Evolutionary conservation across 345 rosid species (phyloP).

Genomic region (Zanthoxylum bungeanum): DNA sequence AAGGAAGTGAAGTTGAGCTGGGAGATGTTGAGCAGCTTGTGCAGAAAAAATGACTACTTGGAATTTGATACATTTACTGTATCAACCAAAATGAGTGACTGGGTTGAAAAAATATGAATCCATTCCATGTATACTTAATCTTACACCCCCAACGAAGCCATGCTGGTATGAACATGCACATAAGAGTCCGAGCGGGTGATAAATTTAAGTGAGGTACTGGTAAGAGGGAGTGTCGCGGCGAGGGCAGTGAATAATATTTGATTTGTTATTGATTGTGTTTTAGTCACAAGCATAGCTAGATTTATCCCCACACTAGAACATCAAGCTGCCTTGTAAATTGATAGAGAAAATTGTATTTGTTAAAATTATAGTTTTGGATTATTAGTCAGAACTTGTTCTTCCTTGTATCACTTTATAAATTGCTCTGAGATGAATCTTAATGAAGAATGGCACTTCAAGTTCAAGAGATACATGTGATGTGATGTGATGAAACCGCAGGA

Average conservation of each 20-base stretch:
- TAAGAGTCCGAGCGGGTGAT: neutral
- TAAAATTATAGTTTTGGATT: neutral
- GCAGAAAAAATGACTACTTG: slow-evolving; percentile 30
- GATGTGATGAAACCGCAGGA: neutral
- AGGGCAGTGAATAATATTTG: neutral
- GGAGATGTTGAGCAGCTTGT: slow-evolving; percentile 79
- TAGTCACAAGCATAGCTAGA: neutral
- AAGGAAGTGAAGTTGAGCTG: slow-evolving; percentile 53
- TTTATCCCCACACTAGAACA: neutral
- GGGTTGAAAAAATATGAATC: neutral
- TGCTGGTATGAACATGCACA: neutral
- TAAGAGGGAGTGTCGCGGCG: neutral
- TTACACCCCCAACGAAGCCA: neutral
- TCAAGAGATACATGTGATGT: neutral
- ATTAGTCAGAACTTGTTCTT: neutral
- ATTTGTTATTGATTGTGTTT: neutral
- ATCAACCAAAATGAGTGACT: neutral
- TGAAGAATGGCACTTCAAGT: neutral
- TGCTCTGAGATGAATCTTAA: neutral
- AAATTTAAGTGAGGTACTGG: neutral
- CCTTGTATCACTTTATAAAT: neutral
- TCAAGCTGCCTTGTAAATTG: neutral
- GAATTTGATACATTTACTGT: neutral
- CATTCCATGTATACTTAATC: neutral
- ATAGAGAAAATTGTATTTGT: neutral